A percentile compares a stretch with the other conserved stretches of the same genome.
These are phyloP conservation scores for Penicillium sp. DNA, from an alignment of 2,329 filamentous ascomycete genomes.

Conservation along the genomic window DNA sequence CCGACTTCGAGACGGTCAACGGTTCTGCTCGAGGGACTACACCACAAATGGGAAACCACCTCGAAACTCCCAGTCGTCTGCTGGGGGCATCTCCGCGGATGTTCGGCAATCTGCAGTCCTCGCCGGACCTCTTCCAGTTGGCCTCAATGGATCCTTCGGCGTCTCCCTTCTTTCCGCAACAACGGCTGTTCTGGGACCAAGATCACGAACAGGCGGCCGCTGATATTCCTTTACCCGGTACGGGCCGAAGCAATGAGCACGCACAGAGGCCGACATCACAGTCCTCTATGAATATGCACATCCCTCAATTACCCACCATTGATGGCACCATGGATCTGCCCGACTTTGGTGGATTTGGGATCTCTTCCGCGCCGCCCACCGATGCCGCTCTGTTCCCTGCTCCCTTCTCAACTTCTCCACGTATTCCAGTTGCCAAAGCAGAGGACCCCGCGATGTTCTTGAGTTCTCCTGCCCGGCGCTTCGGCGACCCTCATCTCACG, in stretches of 20 bases:
- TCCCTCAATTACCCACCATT: constrained; percentile 38
- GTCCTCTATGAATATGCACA: constrained; percentile 23
- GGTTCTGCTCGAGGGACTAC: constrained; percentile 23
- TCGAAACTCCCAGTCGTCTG: constrained; percentile 46
- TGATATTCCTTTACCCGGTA: constrained; percentile 16
- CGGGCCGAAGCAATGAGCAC: constrained; percentile 18
- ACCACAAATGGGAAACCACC: constrained; percentile 31
- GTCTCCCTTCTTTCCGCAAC: constrained; percentile 57
- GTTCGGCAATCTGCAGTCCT: constrained; percentile 56
- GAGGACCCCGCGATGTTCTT: constrained; percentile 50
- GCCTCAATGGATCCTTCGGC: constrained; percentile 52
- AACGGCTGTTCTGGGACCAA: constrained; percentile 52
- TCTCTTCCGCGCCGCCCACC: constrained; percentile 29
- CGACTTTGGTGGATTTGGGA: constrained; percentile 32
- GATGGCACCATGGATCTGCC: constrained; percentile 35
- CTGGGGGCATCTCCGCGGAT: constrained; percentile 48
- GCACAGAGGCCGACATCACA: constrained; percentile 20
- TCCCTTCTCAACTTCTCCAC: constrained; percentile 48
- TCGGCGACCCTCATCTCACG: constrained; percentile 40
- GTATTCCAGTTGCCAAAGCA: constrained; percentile 36
- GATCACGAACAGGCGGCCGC: constrained; percentile 25
- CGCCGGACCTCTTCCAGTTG: constrained; percentile 57
- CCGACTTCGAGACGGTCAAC: constrained; percentile 28
- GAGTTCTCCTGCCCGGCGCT: constrained; percentile 49
- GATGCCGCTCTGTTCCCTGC: constrained; percentile 42